Evolutionary conservation across 495 filamentous ascomycete species (phyloP), one percentile per base, ranked within the genome.

Genomic region (Astrothelium macrocarpum): DNA sequence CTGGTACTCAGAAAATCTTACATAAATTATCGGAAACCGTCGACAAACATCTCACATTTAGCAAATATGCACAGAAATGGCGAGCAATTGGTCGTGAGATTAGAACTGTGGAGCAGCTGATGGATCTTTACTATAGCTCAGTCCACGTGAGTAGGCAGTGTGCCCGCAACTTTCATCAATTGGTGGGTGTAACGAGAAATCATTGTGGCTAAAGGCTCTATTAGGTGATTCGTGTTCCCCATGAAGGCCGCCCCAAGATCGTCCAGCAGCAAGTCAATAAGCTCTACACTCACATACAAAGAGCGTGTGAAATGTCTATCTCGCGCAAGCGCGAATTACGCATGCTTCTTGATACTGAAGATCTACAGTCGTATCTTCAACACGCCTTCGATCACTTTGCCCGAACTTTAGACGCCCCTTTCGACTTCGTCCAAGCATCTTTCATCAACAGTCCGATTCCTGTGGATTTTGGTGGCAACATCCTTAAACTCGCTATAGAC

Each of bases 321-420:
- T 62, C 69, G 2, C 67, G 69, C 14, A 84, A 81, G 60, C 74
- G 65, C 2, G 65, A 72, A 59, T 67, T 76, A 1, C 73, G 81
- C 4, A 81, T 84, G 76, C 66, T 80, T 5, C 74, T 76, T 4
- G 76, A 79, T 60, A 74, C 76, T 0, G 80, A 84, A 31, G 78
- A 82, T 65, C 72, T 85, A 0, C 75, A 82, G 23, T 67, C 71
- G 4, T 81, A 79, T 61, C 68, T 85, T 7, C 75, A 81, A 62
- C 71, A 70, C 20, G 84, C 79, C 0, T 85, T 82, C 61, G 77
- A 82, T 34, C 83, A 86, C 65, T 86, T 86, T 62, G 75, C 83
- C 0, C 70, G 69, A 1, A 67, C 77, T 46, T 74, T 82, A 2
- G 74, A 83, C 59, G 71, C 65, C 4, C 81, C 83, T 0, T 86